A percentile compares a stretch with the other conserved stretches of the same genome.
These are phyloP conservation scores for Cyclotella kingstonii DNA, from an alignment of 108 stramenopile species.

Conservation along the genomic window DNA sequence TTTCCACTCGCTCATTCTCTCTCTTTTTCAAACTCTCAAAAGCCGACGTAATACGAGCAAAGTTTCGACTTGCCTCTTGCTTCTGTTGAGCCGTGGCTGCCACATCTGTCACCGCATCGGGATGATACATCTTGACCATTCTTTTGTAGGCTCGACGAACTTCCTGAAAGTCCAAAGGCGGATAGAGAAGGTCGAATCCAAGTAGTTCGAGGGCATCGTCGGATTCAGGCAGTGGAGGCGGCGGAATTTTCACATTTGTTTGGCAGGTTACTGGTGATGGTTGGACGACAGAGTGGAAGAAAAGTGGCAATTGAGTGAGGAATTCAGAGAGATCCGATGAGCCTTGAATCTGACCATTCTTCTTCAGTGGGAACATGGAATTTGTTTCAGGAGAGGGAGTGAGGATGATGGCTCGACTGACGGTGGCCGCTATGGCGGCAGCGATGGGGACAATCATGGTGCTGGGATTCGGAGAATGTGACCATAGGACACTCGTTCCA, in stretches of 20 bases:
- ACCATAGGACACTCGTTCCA: too few relatives aligned
- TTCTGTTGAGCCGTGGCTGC: not conserved
- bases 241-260: too few relatives aligned
- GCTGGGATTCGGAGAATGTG: too few relatives aligned
- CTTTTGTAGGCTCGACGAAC: slow-evolving; percentile 3
- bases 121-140: slow-evolving; percentile 12
- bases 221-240: not conserved
- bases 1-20: not conserved
- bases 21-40: slow-evolving; percentile 1
- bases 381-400: not conserved
- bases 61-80: not conserved
- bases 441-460: slow-evolving; percentile 7
- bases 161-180: not conserved
- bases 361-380: too few relatives aligned
- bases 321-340: not conserved
- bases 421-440: slow-evolving; percentile 5
- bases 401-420: not conserved
- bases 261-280: too few relatives aligned
- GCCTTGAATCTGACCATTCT: too few relatives aligned
- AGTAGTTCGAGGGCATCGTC: not conserved
- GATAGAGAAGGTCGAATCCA: not conserved
- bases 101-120: not conserved
- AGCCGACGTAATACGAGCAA: slow-evolving; percentile 13
- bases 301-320: not conserved
- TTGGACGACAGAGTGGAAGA: not conserved